These are phyloP conservation scores for Epithele typhae DNA, from an alignment of 768 basidiomycete genomes.

Conservation along the genomic window DNA sequence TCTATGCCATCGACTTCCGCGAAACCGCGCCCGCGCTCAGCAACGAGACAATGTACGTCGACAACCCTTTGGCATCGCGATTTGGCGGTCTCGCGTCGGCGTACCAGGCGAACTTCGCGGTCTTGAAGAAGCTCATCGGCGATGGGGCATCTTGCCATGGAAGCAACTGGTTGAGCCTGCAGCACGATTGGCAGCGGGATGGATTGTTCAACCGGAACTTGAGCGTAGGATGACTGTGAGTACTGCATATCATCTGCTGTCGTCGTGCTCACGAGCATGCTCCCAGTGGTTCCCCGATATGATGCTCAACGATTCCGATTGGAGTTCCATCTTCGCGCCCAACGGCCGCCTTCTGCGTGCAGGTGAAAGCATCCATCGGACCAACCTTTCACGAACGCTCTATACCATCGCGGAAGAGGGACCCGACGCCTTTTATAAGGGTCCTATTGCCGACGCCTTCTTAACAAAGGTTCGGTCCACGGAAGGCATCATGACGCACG, in stretches of 20 bases:
- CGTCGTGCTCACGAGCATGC: no score
- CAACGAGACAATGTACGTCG: constrained; percentile 72
- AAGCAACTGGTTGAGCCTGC: constrained; percentile 69
- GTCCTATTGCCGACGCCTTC: constrained; percentile 76
- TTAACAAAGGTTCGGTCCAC: constrained; percentile 63
- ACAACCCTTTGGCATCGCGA: constrained; percentile 45
- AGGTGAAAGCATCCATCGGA: constrained; percentile 70
- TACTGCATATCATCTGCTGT: constrained; percentile 1
- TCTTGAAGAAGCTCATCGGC: constrained; percentile 73
- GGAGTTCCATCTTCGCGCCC: constrained; percentile 82
- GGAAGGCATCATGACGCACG: constrained; percentile 76
- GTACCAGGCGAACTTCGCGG: constrained; percentile 91
- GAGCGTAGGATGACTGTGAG: constrained; percentile 64
- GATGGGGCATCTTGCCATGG: constrained; percentile 86
- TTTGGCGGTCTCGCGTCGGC: constrained; percentile 86
- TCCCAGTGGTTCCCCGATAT: constrained; percentile 37
- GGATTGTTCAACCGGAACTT: constrained; percentile 77
- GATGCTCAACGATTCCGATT: constrained; percentile 67
- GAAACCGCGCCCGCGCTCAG: constrained; percentile 78
- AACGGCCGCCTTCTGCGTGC: constrained; percentile 62
- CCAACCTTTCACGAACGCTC: constrained; percentile 76
- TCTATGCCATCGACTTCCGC: constrained; percentile 80
- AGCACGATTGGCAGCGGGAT: constrained; percentile 69
- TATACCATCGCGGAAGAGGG: constrained; percentile 70
- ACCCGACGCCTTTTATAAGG: constrained; percentile 80